Evolutionary conservation across 345 rosid genomes (phyloP), one percentile per base, ranked within the genome.

Genomic region (Camelina hispida): DNA sequence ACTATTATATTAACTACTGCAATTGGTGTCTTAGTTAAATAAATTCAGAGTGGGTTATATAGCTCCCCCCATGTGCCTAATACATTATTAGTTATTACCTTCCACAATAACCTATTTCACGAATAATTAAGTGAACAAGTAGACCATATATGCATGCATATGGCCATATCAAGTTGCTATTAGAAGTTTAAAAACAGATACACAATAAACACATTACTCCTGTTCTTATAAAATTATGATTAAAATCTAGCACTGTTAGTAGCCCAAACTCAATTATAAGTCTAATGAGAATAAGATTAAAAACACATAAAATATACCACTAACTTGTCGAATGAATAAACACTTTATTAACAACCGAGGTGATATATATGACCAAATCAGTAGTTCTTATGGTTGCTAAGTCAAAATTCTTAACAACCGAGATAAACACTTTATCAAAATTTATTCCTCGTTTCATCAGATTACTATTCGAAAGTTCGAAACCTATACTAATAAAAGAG

Each of bases 21-120:
- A 43, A 59, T 23, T 73, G 15, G 9, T 46, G 46, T 15, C 32
- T 46, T 22, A 55, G 14, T 37, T 34, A 34, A 47, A 25, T 9
- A 35, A 64, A 25, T 38, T 58, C 11, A 60, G n/a, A 47, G 51
- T 60, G 69, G 37, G 61, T 40, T 28, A 28, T 60, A 28, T 40
- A 60, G 62, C 55, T 59, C 42, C 22, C 61, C 12, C 35, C 62
- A 75, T 68, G 63, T 75, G 79, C 69, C 14, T 55, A 52, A 34
- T 32, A 68, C 63, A 68, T 60, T 40, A 51, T 54, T 54, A 54
- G 35, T 54, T 53, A 54, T 60, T 17, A 48, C 73, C 55, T 51
- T 52, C 57, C 42, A 68, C 69, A 15, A 8, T 52, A 68, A 61
- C 44, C 56, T 48, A 9, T 34, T 75, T 47, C 59, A n/a, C 28